Conservation (phyloP, 805 yeast genomes). For the Saturnispora kantuleensis region DNA sequence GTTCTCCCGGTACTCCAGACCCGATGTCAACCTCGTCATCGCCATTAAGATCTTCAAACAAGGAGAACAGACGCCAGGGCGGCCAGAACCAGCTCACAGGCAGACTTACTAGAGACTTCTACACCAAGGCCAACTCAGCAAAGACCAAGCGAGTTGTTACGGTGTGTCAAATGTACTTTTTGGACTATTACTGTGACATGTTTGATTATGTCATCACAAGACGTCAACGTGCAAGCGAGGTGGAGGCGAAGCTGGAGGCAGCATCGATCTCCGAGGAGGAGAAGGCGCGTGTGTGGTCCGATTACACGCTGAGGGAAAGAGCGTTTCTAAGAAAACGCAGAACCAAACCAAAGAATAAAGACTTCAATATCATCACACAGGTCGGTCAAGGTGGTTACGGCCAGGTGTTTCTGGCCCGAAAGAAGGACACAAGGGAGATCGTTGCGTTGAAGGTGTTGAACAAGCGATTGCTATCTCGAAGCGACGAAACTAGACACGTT, state of each 20-base stretch:
- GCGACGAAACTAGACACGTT: conserved; percentile 93
- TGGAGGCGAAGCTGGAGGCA: conserved; percentile 39
- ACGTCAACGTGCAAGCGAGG: conserved; percentile 69
- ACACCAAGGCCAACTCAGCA: conserved; percentile 50
- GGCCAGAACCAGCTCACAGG: conserved; percentile 12
- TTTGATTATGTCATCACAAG: conserved; percentile 86
- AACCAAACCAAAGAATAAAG: conserved; percentile 86
- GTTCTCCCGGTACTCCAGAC: conserved; percentile 23
- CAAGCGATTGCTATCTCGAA: conserved; percentile 73
- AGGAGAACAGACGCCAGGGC: conserved; percentile 7
- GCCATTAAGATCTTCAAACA: conserved; percentile 14
- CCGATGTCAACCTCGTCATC: conserved; percentile 24
- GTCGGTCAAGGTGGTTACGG: conserved; percentile 99
- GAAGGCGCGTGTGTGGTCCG: conserved; percentile 56
- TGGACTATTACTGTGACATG: conserved; percentile 93
- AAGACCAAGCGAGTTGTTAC: conserved; percentile 80
- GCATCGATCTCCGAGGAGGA: conserved; percentile 26
- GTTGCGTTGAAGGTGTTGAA: conserved; percentile 91
- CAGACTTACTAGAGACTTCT: conserved; percentile 35
- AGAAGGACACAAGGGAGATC: conserved; percentile 87
- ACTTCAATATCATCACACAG: conserved; percentile 93
- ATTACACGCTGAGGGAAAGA: conserved; percentile 76
- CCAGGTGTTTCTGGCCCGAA: conserved; percentile 92
- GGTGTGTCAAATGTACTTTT: conserved; percentile 86
- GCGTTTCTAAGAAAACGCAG: conserved; percentile 80